A percentile compares a stretch with the other conserved stretches of the same genome.
phyloP scores from a whole-genome alignment of 495 filamentous ascomycete genomes.

The Neurospora discreta region DNA sequence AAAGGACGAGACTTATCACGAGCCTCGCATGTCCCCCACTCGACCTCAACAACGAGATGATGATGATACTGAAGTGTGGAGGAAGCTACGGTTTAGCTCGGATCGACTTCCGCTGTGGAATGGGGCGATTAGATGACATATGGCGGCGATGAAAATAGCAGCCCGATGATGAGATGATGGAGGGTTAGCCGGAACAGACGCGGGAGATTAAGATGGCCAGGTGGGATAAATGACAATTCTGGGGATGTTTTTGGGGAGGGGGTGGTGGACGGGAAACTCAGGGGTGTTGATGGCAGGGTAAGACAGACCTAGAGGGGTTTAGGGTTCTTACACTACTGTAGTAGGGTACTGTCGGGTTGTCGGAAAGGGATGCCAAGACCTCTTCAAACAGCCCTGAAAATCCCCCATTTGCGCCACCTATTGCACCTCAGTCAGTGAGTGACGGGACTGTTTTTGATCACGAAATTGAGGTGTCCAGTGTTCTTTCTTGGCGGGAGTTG shows the following conservation, averaged over 20 bases:
- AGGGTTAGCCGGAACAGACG: too few relatives aligned
- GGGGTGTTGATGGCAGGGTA: not conserved
- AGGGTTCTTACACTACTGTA: too few relatives aligned
- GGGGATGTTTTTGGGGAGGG: not conserved
- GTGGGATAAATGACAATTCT: not conserved
- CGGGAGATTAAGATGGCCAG: not conserved
- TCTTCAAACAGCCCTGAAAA: not conserved
- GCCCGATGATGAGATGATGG: too few relatives aligned
- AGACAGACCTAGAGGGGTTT: too few relatives aligned
- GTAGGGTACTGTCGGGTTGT: too few relatives aligned
- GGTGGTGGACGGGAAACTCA: not conserved
- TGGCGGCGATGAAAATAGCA: not conserved
- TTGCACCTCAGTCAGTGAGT: too few relatives aligned
- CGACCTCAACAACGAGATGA: not conserved
- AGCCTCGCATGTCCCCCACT: not conserved
- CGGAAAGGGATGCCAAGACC: not conserved
- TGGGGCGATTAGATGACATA: not conserved
- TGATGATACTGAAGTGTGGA: not conserved
- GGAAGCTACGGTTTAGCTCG: not conserved
- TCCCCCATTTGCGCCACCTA: not conserved
- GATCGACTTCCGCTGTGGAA: not conserved
- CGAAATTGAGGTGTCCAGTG: not conserved
- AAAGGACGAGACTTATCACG: not conserved
- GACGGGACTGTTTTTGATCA: not conserved
- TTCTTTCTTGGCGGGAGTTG: not conserved